Evolutionary conservation across 805 yeast genomes (phyloP).

Genomic region (Metschnikowia reukaufii): DNA sequence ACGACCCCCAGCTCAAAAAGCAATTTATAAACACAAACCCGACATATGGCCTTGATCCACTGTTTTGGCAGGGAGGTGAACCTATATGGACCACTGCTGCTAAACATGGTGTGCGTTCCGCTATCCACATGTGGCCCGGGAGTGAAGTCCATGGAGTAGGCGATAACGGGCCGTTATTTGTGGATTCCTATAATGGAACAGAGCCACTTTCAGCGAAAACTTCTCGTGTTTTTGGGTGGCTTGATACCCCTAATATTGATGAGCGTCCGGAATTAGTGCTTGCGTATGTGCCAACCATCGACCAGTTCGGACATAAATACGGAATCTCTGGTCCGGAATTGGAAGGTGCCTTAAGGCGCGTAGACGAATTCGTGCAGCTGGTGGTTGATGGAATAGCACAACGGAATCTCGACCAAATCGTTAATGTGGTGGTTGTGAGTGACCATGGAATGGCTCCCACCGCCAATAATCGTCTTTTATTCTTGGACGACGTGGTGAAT

Average conservation of each 20-base stretch:
- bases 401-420: constrained; percentile 62
- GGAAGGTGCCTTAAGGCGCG: constrained; percentile 52
- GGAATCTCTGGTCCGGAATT: constrained; percentile 68
- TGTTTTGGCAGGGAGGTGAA: constrained; percentile 83
- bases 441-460: constrained; percentile 97
- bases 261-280: constrained; percentile 74
- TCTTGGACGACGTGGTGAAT: constrained; percentile 70
- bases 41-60: constrained; percentile 48
- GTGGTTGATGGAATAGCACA: constrained; percentile 47
- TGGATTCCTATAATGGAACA: constrained; percentile 63
- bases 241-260: constrained; percentile 52
- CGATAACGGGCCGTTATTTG: constrained; percentile 45
- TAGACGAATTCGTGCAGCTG: constrained; percentile 62
- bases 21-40: constrained; percentile 67
- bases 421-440: constrained; percentile 75
- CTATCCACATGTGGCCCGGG: constrained; percentile 98
- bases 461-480: constrained; percentile 62
- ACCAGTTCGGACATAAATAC: constrained; percentile 68
- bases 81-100: constrained; percentile 83
- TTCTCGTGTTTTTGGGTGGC: constrained; percentile 60
- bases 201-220: constrained; percentile 60
- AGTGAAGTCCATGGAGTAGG: constrained; percentile 65
- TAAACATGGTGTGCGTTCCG: constrained; percentile 58
- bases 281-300: constrained; percentile 79
- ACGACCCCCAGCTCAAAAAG: constrained; percentile 53